phyloP scores from a whole-genome alignment of 2,329 filamentous ascomycete species.

The Trichoderma simmonsii region DNA sequence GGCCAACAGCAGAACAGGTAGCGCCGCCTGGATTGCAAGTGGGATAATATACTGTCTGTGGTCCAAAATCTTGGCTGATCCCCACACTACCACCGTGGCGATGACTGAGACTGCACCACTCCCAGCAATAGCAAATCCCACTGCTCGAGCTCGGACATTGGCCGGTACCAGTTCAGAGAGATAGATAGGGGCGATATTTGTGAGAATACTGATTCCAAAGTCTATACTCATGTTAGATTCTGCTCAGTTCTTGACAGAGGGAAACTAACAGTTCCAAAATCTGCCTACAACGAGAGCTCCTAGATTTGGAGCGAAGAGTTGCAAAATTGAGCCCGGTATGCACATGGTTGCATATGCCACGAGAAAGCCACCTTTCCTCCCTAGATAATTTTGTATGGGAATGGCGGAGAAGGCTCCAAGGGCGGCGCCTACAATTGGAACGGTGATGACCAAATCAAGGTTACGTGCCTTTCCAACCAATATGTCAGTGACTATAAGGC shows the following conservation, averaged over 20 bases:
- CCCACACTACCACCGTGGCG: background rate
- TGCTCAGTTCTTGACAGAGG: background rate
- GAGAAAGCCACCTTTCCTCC: background rate
- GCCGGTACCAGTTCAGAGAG: background rate
- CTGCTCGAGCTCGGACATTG: background rate
- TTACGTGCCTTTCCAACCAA: background rate
- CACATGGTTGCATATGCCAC: background rate
- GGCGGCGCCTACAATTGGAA: background rate
- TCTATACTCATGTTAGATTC: background rate
- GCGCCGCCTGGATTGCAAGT: background rate
- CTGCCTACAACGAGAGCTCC: background rate
- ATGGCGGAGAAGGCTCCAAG: background rate
- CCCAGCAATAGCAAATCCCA: background rate
- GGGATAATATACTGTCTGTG: background rate
- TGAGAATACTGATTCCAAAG: background rate
- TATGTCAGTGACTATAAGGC: background rate
- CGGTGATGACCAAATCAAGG: background rate
- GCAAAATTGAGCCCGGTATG: background rate
- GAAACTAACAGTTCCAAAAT: background rate
- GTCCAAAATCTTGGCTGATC: background rate
- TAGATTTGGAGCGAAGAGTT: background rate
- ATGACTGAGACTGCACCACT: background rate
- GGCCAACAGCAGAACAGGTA: background rate
- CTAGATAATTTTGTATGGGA: background rate
- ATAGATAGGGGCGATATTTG: background rate